Base-by-base conservation (phyloP, 495 filamentous ascomycete genomes). In the Lepidopterella palustris region DNA sequence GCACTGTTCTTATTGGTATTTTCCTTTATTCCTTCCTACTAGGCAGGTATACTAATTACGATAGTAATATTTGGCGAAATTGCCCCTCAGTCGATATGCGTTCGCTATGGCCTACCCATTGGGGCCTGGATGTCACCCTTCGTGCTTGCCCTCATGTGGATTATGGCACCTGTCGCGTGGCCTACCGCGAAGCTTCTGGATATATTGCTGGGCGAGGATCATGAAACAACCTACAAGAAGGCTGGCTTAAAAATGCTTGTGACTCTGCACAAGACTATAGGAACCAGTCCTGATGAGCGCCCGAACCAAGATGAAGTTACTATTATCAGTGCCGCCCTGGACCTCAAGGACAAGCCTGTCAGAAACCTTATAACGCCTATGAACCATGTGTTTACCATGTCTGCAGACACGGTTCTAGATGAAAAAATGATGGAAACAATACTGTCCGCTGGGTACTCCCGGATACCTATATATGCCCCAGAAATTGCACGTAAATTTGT, bases 321-420 rank as follows among this genome's bases (percentile, higher is more conserved):
- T 45, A 98, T 98, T 70, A 98, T 98, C 68, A 95, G 87, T 61
- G 92, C 92, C 24, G 95, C 97, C n/a, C 77, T 98, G 51, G 93
- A 98, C 71, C 76, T 98, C 55, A 98, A 97, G 71, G 92, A 93
- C 64, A 98, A 98, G 73, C 78, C 93, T 0, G 90, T 98, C 28
- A 90, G 89, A 23, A 85, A 79, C 63, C 96, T 98, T 65, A 97
- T 97, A 93, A 98, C 93, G 1, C 93, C 95, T 0, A 97, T 98
- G 87, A 84, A 89, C 8, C 90, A 97, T 73, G 91, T 96, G 29
- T 98, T 96, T 67, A 90, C 86, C 59, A 90, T 98, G 87, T 88
- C 89, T 35, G 85, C 90, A 45, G 92, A 98, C 68, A 90, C 89
- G 1, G 81, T 97, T 2, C 75, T 98, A 51, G 90, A 97, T 67